Percentiles rank a stretch among this genome's conserved stretches.
Evolutionary conservation across 1,139 yeast genomes (phyloP).

Genomic region (Hansenula sp.): DNA sequence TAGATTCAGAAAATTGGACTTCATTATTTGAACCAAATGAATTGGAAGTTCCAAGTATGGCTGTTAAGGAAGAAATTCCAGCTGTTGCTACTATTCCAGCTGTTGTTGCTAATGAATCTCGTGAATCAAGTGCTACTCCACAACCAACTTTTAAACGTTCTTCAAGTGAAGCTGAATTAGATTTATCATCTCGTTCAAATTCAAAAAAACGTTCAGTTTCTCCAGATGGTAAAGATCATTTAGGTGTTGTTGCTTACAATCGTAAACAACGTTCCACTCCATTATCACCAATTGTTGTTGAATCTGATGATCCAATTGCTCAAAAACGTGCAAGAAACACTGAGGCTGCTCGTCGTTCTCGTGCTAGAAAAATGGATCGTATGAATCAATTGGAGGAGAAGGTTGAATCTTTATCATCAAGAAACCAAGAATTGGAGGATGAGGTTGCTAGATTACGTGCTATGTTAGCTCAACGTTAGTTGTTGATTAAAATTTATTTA

Average conservation of each 20-base stretch:
- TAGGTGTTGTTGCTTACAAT: slow-evolving; percentile 61
- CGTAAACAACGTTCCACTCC: slow-evolving; percentile 59
- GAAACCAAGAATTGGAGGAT: slow-evolving; percentile 49
- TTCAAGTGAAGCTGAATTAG: slow-evolving; percentile 17
- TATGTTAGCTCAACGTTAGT: slow-evolving; percentile 27
- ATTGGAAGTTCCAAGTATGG: slow-evolving; percentile 15
- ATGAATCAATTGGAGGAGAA: slow-evolving; percentile 77
- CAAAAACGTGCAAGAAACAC: slow-evolving; percentile 92
- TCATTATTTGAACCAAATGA: slow-evolving; percentile 43
- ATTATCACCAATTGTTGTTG: slow-evolving; percentile 62
- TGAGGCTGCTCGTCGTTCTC: slow-evolving; percentile 93
- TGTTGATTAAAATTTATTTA: no score
- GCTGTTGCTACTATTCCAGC: background rate
- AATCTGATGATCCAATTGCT: slow-evolving; percentile 58
- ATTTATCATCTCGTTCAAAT: background rate
- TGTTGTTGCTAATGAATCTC: slow-evolving; percentile 1
- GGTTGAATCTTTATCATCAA: slow-evolving; percentile 58
- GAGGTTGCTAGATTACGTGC: slow-evolving; percentile 57
- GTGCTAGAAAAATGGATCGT: slow-evolving; percentile 89
- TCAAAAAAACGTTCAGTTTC: background rate
- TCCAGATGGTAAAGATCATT: slow-evolving; percentile 39
- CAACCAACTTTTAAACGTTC: slow-evolving; percentile 16
- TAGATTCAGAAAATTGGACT: slow-evolving; percentile 54
- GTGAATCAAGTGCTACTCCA: slow-evolving; percentile 26
- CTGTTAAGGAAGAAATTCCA: no score